Conservation (phyloP, 306 rosid species). For the Trichosanthes cucumerina region DNA sequence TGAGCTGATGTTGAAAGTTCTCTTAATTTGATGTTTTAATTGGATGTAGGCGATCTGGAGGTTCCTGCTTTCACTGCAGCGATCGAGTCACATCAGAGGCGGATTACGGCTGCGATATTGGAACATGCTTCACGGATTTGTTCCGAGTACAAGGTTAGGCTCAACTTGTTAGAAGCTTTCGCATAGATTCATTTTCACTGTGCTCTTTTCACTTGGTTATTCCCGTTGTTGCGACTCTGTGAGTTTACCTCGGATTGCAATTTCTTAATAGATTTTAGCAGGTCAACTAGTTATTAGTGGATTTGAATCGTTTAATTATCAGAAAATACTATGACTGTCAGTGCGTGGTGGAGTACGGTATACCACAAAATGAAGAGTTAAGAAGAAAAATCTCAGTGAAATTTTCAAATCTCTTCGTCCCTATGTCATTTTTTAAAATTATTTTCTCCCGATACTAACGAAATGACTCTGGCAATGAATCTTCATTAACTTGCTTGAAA, state of each 20-base stretch:
- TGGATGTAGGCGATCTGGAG: constrained; percentile 44
- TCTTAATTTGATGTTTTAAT: background rate
- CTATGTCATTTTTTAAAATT: background rate
- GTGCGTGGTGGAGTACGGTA: background rate
- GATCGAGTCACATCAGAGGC: constrained; percentile 83
- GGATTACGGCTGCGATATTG: constrained; percentile 58
- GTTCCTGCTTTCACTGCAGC: constrained; percentile 91
- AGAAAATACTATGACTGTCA: background rate
- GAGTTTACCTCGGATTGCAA: background rate
- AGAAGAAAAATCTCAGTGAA: background rate
- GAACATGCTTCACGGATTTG: constrained; percentile 58
- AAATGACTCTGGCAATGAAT: background rate
- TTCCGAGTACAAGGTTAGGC: constrained; percentile 33
- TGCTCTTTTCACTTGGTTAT: background rate
- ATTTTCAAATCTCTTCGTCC: background rate
- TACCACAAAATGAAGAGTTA: background rate
- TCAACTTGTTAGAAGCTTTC: background rate
- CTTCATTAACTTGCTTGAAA: background rate
- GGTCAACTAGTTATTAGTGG: background rate
- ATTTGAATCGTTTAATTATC: background rate
- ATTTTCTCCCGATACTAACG: background rate
- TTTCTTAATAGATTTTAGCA: background rate
- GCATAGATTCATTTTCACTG: background rate
- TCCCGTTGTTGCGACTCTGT: background rate
- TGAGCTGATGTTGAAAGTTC: background rate